These are phyloP conservation scores for Exidia glandulosa DNA, from an alignment of 768 basidiomycete species.

Conservation along the genomic window DNA sequence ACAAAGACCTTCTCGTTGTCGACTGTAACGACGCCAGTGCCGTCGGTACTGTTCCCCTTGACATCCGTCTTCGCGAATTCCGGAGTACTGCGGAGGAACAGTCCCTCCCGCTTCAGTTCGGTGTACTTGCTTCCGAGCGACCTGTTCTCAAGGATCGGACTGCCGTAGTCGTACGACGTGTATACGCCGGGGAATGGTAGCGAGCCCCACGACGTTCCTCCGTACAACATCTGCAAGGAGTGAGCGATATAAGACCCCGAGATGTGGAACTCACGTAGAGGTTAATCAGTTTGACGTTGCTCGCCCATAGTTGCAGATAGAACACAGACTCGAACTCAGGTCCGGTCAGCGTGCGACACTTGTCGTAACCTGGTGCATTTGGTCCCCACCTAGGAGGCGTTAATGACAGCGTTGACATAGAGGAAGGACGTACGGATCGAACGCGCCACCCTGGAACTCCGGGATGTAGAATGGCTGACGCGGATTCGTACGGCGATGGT, in stretches of 20 bases:
- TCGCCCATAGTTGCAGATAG: conserved; percentile 66
- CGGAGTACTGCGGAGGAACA: conserved; percentile 70
- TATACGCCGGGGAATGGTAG: conserved; percentile 44
- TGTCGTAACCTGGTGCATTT: conserved; percentile 24
- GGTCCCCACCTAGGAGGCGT: conserved; percentile 1
- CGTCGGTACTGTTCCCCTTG: conserved; percentile 42
- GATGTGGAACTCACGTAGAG: conserved; percentile 52
- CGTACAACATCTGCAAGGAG: conserved; percentile 16
- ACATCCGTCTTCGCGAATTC: conserved; percentile 74
- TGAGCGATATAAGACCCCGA: background rate
- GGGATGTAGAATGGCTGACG: conserved; percentile 62
- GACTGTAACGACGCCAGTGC: conserved; percentile 32
- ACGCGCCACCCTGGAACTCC: conserved; percentile 67
- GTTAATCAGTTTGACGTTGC: conserved; percentile 70
- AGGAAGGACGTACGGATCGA: conserved; percentile 70
- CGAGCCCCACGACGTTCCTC: conserved; percentile 79
- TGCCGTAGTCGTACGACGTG: conserved; percentile 69
- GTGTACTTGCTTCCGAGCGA: conserved; percentile 55
- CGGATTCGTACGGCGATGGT: conserved; percentile 39
- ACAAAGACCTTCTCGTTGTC: conserved; percentile 42
- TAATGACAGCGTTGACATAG: conserved; percentile 28
- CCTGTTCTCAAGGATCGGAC: conserved; percentile 41
- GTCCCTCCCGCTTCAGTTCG: conserved; percentile 66
- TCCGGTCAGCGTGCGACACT: conserved; percentile 13
- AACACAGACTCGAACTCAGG: conserved; percentile 71